Evolutionary conservation across 345 rosid species (phyloP).

Genomic region (Eucalyptus marginata): DNA sequence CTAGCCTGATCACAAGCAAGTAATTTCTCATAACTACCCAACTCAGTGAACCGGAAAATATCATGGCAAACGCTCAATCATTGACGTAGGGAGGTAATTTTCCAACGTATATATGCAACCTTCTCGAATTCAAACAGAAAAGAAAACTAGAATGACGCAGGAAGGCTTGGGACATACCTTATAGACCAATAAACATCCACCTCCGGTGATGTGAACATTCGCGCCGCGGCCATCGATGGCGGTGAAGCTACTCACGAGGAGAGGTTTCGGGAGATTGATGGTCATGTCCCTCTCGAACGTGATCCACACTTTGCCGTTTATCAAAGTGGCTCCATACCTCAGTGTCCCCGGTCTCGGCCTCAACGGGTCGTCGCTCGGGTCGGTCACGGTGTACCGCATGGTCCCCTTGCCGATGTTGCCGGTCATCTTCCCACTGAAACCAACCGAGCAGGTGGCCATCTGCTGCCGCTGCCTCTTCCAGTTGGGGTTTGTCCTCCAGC

Average conservation of each 20-base stretch:
- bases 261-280: slow-evolving; percentile 39
- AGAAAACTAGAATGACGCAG: neutral
- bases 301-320: slow-evolving; percentile 53
- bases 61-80: no score
- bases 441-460: slow-evolving; percentile 49
- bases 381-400: slow-evolving; percentile 34
- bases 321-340: slow-evolving; percentile 50
- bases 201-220: slow-evolving; percentile 37
- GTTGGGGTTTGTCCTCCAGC: slow-evolving; percentile 41
- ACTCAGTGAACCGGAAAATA: neutral
- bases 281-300: slow-evolving; percentile 54
- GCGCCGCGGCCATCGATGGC: slow-evolving; percentile 68
- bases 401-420: slow-evolving; percentile 40
- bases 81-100: neutral
- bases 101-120: neutral
- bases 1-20: slow-evolving; percentile 9
- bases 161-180: slow-evolving; percentile 5
- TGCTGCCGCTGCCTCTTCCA: slow-evolving; percentile 40
- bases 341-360: slow-evolving; percentile 58
- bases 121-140: neutral
- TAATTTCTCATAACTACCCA: neutral
- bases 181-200: slow-evolving; percentile 45
- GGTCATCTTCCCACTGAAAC: slow-evolving; percentile 59
- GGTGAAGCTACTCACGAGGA: slow-evolving; percentile 56
- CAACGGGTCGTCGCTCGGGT: slow-evolving; percentile 53